Base-by-base conservation (phyloP, 2,329 filamentous ascomycete species). In the Fusarium sp. region DNA sequence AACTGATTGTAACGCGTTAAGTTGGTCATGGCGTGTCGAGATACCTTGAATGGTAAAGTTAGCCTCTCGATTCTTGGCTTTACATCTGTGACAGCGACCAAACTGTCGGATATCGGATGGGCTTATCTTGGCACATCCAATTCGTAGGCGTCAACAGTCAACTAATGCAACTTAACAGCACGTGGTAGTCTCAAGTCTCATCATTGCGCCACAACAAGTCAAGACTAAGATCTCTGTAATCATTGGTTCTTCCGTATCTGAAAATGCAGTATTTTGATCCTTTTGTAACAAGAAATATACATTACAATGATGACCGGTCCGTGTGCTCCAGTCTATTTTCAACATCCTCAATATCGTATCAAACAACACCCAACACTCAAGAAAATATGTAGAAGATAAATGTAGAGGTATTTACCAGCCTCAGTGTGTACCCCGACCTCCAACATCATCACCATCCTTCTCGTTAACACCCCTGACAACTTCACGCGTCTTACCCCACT, bases 401-500 rank as follows among this genome's bases (percentile, higher is more conserved):
- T 41, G 49, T 48, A n/a, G 26, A 42, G 20, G n/a, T 22, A 28
- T n/a, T 9, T 12, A 38, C 28, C 17, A 63, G 48, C 35, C 24
- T 44, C 55, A 80, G 41, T 78, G 74, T 12, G 77, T 78, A 4
- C 76, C 76, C 13, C 79, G 74, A 9, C 75, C 77, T 17, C 71
- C 79, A 20, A 69, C 63, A 38, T 74, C 74, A 12, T 77, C 79
- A 17, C 70, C 74, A 7, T 77, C 76, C 48, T 80, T 78, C 28
- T 81, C 79, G 3, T 77, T 71, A 2, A 67, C 63, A 6, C 73
- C 79, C 17, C 69, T 66, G 35, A 83, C 62, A 39, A 84, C 82
- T 36, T 84, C 82, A 5, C 83, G 76, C 3, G 84, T 86, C 78
- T 86, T 86, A 22, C 84, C 84, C 84, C 84, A 86, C 64, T 82